Percentiles rank a stretch among this genome's conserved stretches.
Conservation (phyloP, 768 basidiomycete species). For the Suillus weaverae region DNA sequence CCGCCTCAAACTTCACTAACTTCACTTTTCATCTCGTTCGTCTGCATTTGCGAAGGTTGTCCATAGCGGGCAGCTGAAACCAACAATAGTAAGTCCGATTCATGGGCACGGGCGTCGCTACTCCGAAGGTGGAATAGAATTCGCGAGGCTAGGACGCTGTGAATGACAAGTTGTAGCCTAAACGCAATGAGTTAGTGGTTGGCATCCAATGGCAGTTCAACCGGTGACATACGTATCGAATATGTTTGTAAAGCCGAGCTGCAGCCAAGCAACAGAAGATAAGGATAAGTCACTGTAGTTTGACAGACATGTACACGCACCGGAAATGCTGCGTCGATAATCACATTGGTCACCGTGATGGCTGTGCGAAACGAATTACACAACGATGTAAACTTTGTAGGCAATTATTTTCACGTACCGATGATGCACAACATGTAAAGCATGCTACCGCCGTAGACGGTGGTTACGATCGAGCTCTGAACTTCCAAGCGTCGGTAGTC, state of each 20-base stretch:
- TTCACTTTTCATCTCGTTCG: not conserved
- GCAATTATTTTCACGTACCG: slow-evolving; percentile 4
- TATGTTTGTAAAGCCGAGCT: not conserved
- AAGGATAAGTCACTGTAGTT: not conserved
- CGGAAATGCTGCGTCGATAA: slow-evolving; percentile 10
- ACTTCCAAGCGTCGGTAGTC: not conserved
- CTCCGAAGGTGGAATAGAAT: slow-evolving; percentile 29
- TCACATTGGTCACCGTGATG: slow-evolving; percentile 16
- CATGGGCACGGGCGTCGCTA: slow-evolving; percentile 11
- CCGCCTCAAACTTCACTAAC: not conserved
- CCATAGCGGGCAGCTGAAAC: too few relatives aligned
- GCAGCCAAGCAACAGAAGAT: not conserved
- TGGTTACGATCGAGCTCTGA: slow-evolving; percentile 14
- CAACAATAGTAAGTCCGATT: not conserved
- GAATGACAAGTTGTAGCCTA: slow-evolving; percentile 24
- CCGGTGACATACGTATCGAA: not conserved
- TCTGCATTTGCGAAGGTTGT: not conserved
- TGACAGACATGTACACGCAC: slow-evolving; percentile 2
- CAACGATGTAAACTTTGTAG: too few relatives aligned
- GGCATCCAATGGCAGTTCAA: not conserved
- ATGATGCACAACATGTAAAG: slow-evolving; percentile 20
- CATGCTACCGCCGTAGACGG: slow-evolving; percentile 18
- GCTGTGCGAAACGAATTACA: slow-evolving; percentile 7
- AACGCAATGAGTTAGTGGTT: not conserved
- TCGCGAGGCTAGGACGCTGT: slow-evolving; percentile 26